Percentiles rank a stretch among this genome's conserved stretches.
Evolutionary conservation across 192 early-diverging fungal genomes (phyloP).

Genomic region (Backusella luteola): DNA sequence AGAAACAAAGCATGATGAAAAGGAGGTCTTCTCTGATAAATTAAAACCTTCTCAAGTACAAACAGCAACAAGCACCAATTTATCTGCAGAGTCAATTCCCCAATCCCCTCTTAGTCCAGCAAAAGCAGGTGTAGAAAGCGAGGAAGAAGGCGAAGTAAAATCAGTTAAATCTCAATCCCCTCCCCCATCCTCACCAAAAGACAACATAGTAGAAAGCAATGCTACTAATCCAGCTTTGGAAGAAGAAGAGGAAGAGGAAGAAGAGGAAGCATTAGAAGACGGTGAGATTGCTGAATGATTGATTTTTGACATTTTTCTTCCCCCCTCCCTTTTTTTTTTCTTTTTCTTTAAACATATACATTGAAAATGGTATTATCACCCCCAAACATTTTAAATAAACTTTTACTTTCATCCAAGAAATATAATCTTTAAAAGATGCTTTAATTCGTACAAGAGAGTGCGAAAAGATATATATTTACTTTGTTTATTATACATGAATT

Average conservation of each 20-base stretch:
- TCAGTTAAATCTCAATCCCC: constrained; percentile 15
- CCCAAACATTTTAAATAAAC: constrained; percentile 1
- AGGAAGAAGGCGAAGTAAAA: constrained; percentile 27
- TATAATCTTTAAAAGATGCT: neutral
- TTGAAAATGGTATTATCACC: neutral
- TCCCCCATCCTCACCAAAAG: neutral
- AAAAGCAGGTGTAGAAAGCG: constrained; percentile 21
- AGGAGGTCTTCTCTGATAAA: neutral
- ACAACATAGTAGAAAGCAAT: neutral
- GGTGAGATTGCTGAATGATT: constrained; percentile 28
- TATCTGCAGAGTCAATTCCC: neutral
- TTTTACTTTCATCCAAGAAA: neutral
- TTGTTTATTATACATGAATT: neutral
- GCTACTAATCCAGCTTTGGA: neutral
- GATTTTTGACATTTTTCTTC: neutral
- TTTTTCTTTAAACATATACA: neutral
- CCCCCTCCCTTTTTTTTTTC: neutral
- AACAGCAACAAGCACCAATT: neutral
- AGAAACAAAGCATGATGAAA: neutral
- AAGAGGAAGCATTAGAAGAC: constrained; percentile 27
- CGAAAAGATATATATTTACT: neutral
- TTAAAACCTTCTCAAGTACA: neutral
- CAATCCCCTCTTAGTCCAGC: neutral
- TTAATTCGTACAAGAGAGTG: neutral
- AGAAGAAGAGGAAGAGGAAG: constrained; percentile 2